Percentiles rank a stretch among this genome's conserved stretches.
phyloP scores from a whole-genome alignment of 2,329 filamentous ascomycete genomes.

The Hypoxylon rubiginosum region DNA sequence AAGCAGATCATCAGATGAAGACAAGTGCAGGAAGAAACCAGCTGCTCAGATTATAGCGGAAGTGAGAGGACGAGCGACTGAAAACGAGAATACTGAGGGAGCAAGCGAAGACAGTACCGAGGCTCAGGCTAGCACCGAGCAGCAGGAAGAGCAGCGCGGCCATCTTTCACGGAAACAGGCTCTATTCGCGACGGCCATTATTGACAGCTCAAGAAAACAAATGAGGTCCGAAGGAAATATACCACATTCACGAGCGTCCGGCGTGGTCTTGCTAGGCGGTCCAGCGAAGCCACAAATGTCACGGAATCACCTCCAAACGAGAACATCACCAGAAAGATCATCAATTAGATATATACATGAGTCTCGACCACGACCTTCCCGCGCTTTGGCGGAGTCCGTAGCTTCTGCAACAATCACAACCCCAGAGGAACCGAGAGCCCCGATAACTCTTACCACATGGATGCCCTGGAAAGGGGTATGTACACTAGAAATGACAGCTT shows the following conservation, averaged over 20 bases:
- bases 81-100: conserved; percentile 46
- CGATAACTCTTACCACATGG: conserved; percentile 58
- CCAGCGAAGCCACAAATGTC: conserved; percentile 71
- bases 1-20: conserved; percentile 74
- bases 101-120: conserved; percentile 51
- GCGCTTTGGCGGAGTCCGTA: conserved; percentile 47
- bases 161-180: conserved; percentile 55
- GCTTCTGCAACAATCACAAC: conserved; percentile 47
- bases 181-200: conserved; percentile 62
- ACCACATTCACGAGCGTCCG: conserved; percentile 53
- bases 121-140: conserved; percentile 44
- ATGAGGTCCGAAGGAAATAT: conserved; percentile 44
- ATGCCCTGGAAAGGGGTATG: conserved; percentile 59
- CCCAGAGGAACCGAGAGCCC: conserved; percentile 43
- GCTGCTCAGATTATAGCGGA: conserved; percentile 69
- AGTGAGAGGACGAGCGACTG: conserved; percentile 64
- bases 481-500: conserved; percentile 34
- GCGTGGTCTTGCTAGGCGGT: conserved; percentile 64
- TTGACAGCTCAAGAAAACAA: conserved; percentile 57
- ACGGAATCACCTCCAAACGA: conserved; percentile 63
- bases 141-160: conserved; percentile 40
- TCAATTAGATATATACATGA: conserved; percentile 46
- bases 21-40: conserved; percentile 70
- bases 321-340: conserved; percentile 51
- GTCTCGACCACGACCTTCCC: conserved; percentile 40